Percentiles rank a stretch among this genome's conserved stretches.
Conservation (phyloP, 345 rosid species). For the Eucalyptus tenuipes region DNA sequence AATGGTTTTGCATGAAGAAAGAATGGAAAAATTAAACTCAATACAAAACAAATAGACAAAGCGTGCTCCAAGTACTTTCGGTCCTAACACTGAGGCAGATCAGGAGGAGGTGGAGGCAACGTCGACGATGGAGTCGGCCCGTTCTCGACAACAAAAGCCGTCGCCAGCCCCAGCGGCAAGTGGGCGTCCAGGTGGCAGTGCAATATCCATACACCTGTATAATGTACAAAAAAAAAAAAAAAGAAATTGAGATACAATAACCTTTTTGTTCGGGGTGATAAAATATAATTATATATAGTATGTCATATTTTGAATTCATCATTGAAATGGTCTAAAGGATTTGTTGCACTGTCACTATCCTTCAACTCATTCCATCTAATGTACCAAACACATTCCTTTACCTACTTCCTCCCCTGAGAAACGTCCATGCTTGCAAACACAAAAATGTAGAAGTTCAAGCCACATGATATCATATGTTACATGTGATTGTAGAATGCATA, state of each 20-base stretch:
- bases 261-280: not conserved
- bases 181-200: conserved; percentile 5
- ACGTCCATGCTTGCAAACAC: not conserved
- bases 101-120: conserved; percentile 2
- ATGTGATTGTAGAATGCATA: not conserved
- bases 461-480: not conserved
- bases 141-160: not conserved
- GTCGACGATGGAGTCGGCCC: not conserved
- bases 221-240: not conserved
- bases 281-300: not conserved
- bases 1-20: not conserved
- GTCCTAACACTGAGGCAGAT: conserved; percentile 1
- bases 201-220: conserved; percentile 1
- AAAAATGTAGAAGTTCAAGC: not conserved
- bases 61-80: not conserved
- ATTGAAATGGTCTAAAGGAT: not conserved
- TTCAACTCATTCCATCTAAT: not conserved
- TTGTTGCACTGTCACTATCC: not conserved
- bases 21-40: not conserved
- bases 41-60: not conserved
- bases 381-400: not conserved
- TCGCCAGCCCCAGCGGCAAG: not conserved
- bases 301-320: not conserved
- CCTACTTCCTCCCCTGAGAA: not conserved
- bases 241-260: not conserved